These are phyloP conservation scores for Pythium aquatile DNA, from an alignment of 352 stramenopile species.

Conservation along the genomic window DNA sequence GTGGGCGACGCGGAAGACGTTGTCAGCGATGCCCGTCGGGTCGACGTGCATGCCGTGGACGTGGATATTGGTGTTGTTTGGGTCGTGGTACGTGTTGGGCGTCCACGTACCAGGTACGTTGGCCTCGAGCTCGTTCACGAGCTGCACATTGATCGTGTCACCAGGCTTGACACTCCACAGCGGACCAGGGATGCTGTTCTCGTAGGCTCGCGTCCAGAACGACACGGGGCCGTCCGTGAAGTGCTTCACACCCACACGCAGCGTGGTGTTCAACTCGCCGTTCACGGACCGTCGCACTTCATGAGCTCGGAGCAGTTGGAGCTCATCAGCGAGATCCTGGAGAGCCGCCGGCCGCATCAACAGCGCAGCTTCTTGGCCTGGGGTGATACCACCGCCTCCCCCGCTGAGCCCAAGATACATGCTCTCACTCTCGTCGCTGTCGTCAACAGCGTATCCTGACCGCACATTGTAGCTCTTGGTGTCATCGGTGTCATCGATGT, in stretches of 20 bases:
- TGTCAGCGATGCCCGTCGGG: conserved; percentile 73
- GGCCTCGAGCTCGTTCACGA: conserved; percentile 54
- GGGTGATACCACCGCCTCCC: background rate
- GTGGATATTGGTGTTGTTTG: conserved; percentile 82
- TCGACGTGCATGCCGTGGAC: conserved; percentile 84
- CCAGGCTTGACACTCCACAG: conserved; percentile 60
- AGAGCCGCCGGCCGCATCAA: conserved; percentile 3
- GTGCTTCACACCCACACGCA: conserved; percentile 42
- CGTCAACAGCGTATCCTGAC: conserved; percentile 7
- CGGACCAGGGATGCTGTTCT: conserved; percentile 53
- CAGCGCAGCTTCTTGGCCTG: background rate
- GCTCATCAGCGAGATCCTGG: conserved; percentile 31
- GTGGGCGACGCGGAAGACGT: conserved; percentile 57
- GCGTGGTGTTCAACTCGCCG: conserved; percentile 62
- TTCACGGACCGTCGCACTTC: conserved; percentile 37
- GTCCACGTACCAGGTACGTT: conserved; percentile 40
- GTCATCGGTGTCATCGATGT: background rate
- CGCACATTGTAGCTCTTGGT: conserved; percentile 9
- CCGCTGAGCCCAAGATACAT: background rate
- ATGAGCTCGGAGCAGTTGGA: conserved; percentile 37
- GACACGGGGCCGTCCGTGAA: conserved; percentile 55
- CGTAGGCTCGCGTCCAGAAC: conserved; percentile 74
- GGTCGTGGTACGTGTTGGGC: conserved; percentile 60
- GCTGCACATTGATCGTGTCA: conserved; percentile 57
- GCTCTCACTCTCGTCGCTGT: conserved; percentile 8